A percentile compares a stretch with the other conserved stretches of the same genome.
Conservation (phyloP, 495 filamentous ascomycete species). For the Friedmanniomyces endolithicus region DNA sequence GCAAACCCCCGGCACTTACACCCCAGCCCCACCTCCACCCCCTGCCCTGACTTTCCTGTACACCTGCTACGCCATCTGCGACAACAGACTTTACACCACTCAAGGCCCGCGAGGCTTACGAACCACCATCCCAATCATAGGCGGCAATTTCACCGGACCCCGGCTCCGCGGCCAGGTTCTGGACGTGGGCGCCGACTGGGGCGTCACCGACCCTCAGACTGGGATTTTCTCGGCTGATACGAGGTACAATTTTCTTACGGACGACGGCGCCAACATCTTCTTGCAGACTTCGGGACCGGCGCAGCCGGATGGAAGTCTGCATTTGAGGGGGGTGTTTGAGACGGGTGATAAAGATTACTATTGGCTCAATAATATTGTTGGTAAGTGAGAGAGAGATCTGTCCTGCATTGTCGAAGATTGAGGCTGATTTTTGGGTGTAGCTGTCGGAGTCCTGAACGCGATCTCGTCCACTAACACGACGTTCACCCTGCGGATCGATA, state of each 20-base stretch:
- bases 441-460: constrained; percentile 4
- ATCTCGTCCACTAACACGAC: not conserved
- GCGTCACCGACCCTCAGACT: constrained; percentile 13
- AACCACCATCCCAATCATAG: constrained; percentile 14
- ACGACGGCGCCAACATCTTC: constrained; percentile 19
- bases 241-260: constrained; percentile 15
- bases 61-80: constrained; percentile 13
- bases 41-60: constrained; percentile 17
- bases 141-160: constrained; percentile 18
- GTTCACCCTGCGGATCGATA: constrained; percentile 10
- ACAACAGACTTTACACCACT: not conserved
- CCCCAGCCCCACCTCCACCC: not conserved
- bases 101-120: constrained; percentile 10
- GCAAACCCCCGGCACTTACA: not conserved
- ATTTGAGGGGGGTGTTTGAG: constrained; percentile 17
- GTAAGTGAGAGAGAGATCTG: not conserved
- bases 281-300: constrained; percentile 15
- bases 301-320: constrained; percentile 9
- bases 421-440: not conserved
- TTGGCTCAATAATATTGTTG: constrained; percentile 18
- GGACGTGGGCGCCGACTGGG: constrained; percentile 18
- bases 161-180: constrained; percentile 11
- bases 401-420: not conserved
- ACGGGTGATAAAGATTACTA: constrained; percentile 20
- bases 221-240: constrained; percentile 16